These are phyloP conservation scores for Aspergillus unguis DNA, from an alignment of 2,329 filamentous ascomycete species.

Conservation along the genomic window DNA sequence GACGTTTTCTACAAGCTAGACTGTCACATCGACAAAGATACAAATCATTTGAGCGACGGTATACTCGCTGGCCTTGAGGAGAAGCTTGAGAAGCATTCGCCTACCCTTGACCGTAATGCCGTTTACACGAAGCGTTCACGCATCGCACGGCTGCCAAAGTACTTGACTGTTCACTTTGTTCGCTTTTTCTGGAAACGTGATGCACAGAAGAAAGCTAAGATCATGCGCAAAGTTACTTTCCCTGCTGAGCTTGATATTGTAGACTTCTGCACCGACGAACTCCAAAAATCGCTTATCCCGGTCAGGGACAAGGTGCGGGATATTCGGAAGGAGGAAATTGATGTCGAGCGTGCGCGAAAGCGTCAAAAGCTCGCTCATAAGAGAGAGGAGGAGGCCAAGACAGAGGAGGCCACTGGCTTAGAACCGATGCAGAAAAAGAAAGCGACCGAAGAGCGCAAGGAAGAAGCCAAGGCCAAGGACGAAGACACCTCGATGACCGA, in stretches of 20 bases:
- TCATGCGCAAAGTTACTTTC: slow-evolving; percentile 98
- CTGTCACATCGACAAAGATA: slow-evolving; percentile 85
- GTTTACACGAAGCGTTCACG: slow-evolving; percentile 87
- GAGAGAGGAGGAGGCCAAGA: slow-evolving; percentile 51
- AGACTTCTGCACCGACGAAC: slow-evolving; percentile 90
- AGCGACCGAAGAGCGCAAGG: slow-evolving; percentile 49
- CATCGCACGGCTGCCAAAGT: slow-evolving; percentile 87
- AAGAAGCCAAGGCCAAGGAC: slow-evolving; percentile 52
- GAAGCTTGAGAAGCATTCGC: slow-evolving; percentile 85
- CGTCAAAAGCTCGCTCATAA: slow-evolving; percentile 71
- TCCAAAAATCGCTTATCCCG: slow-evolving; percentile 77
- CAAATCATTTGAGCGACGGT: slow-evolving; percentile 88
- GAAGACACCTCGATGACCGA: slow-evolving; percentile 70
- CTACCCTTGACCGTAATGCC: slow-evolving; percentile 71
- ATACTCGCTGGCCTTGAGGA: slow-evolving; percentile 78
- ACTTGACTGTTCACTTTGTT: slow-evolving; percentile 94
- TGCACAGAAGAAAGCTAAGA: slow-evolving; percentile 97
- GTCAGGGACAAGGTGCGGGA: slow-evolving; percentile 96
- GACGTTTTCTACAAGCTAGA: slow-evolving; percentile 89
- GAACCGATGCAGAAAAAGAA: slow-evolving; percentile 50
- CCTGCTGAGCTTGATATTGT: slow-evolving; percentile 88
- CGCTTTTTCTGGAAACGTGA: slow-evolving; percentile 98
- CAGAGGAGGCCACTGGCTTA: slow-evolving; percentile 31
- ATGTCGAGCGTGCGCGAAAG: slow-evolving; percentile 87
- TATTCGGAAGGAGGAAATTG: slow-evolving; percentile 89